Evolutionary conservation across 1,139 yeast genomes (phyloP).

Genomic region (Candida sanyaensis): DNA sequence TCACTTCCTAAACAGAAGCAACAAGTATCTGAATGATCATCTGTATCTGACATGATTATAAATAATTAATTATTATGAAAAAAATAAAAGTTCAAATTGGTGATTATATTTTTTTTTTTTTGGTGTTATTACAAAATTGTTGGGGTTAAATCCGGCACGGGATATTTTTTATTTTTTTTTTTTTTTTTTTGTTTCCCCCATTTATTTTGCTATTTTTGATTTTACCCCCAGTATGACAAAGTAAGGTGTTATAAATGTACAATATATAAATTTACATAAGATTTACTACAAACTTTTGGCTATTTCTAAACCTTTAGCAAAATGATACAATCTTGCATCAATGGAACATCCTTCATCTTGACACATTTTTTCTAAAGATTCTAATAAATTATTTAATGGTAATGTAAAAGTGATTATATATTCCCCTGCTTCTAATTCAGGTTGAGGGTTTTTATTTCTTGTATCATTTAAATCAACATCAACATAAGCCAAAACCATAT

Average conservation of each 20-base stretch:
- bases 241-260: too few relatives aligned
- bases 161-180: neutral
- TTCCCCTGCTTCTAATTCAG: conserved; percentile 84
- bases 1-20: conserved; percentile 45
- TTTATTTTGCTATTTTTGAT: neutral
- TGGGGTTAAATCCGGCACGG: neutral
- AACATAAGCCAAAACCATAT: conserved; percentile 76
- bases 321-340: conserved; percentile 85
- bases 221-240: neutral
- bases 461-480: conserved; percentile 69
- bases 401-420: conserved; percentile 80
- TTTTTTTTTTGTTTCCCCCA: too few relatives aligned
- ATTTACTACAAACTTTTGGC: conserved; percentile 10
- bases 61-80: neutral
- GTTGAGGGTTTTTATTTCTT: conserved; percentile 66
- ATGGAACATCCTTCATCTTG: conserved; percentile 65
- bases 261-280: neutral
- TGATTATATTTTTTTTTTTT: neutral
- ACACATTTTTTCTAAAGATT: conserved; percentile 50
- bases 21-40: conserved; percentile 19
- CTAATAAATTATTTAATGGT: conserved; percentile 61
- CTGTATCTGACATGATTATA: conserved; percentile 6
- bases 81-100: neutral
- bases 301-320: conserved; percentile 66
- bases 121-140: neutral